Percentiles rank a stretch among this genome's conserved stretches.
These are phyloP conservation scores for Candida oleophila DNA, from an alignment of 805 yeast genomes.

Conservation along the genomic window DNA sequence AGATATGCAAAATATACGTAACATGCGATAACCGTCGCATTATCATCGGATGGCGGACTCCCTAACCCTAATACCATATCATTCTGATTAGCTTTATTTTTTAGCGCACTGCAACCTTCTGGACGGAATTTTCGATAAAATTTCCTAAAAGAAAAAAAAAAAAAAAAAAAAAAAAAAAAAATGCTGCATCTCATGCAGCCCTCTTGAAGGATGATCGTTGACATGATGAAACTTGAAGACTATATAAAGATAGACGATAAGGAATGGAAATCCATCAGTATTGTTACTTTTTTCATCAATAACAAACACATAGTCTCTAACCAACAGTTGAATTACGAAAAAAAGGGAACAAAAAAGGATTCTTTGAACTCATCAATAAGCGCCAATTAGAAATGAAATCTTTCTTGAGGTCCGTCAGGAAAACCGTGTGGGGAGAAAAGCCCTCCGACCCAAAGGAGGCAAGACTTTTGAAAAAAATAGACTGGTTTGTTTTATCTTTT, in stretches of 20 bases:
- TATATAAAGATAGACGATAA: not conserved
- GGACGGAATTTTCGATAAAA: not conserved
- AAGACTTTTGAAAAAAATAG: constrained; percentile 33
- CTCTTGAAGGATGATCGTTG: not conserved
- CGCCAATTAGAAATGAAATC: no score
- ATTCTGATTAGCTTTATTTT: no score
- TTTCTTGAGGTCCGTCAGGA: constrained; percentile 13
- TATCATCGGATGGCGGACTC: no score
- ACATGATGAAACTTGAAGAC: not conserved
- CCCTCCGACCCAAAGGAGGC: constrained; percentile 31
- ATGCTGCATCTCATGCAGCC: not conserved
- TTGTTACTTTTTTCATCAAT: no score
- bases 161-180: no score
- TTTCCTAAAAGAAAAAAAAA: not conserved
- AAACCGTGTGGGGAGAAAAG: constrained; percentile 30
- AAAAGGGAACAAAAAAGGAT: no score
- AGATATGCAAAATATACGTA: no score
- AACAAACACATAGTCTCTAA: not conserved
- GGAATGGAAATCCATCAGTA: no score
- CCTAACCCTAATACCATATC: no score
- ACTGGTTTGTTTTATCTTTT: constrained; percentile 42
- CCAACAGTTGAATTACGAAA: not conserved
- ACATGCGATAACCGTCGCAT: no score
- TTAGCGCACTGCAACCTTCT: not conserved
- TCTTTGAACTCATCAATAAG: no score